Conservation (phyloP, 192 early-diverging fungal genomes). For the Lobosporangium transversale region DNA sequence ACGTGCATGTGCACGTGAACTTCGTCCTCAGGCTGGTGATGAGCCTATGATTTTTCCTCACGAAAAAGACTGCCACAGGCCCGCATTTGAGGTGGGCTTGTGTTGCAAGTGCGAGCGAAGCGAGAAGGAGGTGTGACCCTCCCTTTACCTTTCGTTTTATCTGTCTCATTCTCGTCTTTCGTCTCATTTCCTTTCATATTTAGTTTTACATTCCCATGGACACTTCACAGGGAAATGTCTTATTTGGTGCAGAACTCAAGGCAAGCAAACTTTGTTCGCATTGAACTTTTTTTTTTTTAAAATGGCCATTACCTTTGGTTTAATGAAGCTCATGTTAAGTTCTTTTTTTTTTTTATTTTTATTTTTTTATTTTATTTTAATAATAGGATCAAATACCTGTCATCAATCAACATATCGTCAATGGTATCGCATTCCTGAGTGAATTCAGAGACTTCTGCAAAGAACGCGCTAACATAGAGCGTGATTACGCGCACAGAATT, state of each 20-base stretch:
- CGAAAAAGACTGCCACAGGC: no score
- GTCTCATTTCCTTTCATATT: not conserved
- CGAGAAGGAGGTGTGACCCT: not conserved
- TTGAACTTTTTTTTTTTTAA: not conserved
- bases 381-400: conserved; percentile 63
- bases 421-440: conserved; percentile 67
- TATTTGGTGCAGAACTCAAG: conserved; percentile 47
- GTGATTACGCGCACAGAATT: conserved; percentile 74
- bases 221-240: conserved; percentile 17
- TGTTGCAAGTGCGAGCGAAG: no score
- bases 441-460: conserved; percentile 78
- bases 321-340: not conserved
- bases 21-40: no score
- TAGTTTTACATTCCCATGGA: conserved; percentile 23
- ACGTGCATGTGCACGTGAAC: no score
- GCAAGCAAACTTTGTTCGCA: not conserved
- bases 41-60: not conserved
- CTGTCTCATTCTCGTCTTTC: not conserved
- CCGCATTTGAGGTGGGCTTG: no score
- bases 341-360: not conserved
- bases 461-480: conserved; percentile 74
- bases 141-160: not conserved
- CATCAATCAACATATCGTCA: conserved; percentile 61
- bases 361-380: not conserved
- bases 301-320: not conserved